These are phyloP conservation scores for Dendrobium huoshanense DNA, from an alignment of 106 monocot species.

Conservation along the genomic window DNA sequence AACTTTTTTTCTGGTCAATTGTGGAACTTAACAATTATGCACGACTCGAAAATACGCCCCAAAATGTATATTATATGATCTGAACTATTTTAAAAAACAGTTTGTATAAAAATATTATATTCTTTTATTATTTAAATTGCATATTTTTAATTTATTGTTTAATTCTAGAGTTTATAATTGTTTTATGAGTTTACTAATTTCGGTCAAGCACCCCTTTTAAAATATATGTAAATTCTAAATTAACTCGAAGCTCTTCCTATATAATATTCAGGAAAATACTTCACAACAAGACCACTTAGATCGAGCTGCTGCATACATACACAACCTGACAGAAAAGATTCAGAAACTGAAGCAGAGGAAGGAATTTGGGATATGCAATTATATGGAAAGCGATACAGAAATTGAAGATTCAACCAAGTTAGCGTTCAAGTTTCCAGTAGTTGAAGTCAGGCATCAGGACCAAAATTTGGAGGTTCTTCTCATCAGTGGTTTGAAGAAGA, in stretches of 20 bases:
- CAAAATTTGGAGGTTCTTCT: slow-evolving; percentile 54
- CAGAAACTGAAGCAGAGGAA: slow-evolving; percentile 33
- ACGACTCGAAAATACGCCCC: too few relatives aligned
- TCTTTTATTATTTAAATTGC: too few relatives aligned
- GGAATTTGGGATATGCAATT: neutral
- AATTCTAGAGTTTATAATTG: too few relatives aligned
- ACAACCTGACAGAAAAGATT: slow-evolving; percentile 20
- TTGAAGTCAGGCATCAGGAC: slow-evolving; percentile 55
- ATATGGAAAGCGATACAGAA: neutral
- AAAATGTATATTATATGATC: too few relatives aligned
- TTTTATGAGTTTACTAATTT: too few relatives aligned
- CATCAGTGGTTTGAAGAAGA: slow-evolving; percentile 26
- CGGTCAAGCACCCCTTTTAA: neutral
- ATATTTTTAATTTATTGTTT: too few relatives aligned
- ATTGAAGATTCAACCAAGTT: neutral
- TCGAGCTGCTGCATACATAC: slow-evolving; percentile 34
- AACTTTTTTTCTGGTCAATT: too few relatives aligned
- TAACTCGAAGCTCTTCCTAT: neutral
- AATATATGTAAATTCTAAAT: neutral
- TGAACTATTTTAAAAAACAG: too few relatives aligned
- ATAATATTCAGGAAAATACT: slow-evolving; percentile 8
- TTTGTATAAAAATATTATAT: too few relatives aligned
- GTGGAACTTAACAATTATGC: too few relatives aligned
- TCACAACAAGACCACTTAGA: slow-evolving; percentile 33
- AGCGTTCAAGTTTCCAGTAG: slow-evolving; percentile 31